Percentiles rank a stretch among this genome's conserved stretches.
Evolutionary conservation across 345 rosid species (phyloP).

Genomic region (Salix purpurea): DNA sequence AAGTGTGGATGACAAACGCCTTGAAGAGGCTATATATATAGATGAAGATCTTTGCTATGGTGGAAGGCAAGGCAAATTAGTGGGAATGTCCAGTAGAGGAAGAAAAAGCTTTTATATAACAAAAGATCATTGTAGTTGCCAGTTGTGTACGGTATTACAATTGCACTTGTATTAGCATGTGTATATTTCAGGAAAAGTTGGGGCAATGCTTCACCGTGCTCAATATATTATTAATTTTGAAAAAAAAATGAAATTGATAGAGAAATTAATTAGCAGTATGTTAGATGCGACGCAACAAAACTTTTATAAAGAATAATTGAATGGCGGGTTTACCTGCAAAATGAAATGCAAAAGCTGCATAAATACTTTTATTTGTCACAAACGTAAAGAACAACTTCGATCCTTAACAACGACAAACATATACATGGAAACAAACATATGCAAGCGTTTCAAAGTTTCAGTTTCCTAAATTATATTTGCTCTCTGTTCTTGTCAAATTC

Average conservation of each 20-base stretch:
- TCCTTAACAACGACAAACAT: no score
- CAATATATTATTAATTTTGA: neutral
- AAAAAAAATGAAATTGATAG: neutral
- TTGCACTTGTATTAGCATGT: neutral
- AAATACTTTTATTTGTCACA: no score
- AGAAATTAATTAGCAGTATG: neutral
- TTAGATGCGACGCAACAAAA: neutral
- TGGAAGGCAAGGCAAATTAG: constrained; percentile 26
- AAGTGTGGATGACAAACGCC: constrained; percentile 73
- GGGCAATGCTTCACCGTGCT: neutral
- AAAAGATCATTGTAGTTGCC: neutral
- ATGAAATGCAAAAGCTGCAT: no score
- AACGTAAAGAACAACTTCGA: no score
- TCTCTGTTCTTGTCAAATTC: no score
- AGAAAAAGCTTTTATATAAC: constrained; percentile 5
- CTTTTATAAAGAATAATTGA: neutral
- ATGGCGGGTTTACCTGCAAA: neutral
- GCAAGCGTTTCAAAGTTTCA: no score
- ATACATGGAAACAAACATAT: no score
- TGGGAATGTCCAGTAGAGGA: constrained; percentile 37
- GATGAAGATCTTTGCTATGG: constrained; percentile 15
- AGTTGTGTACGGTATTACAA: neutral
- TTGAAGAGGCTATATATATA: constrained; percentile 42
- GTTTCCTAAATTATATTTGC: no score
- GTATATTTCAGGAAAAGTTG: neutral